phyloP scores from a whole-genome alignment of 331 rosid genomes.

The Quercus phellos region DNA sequence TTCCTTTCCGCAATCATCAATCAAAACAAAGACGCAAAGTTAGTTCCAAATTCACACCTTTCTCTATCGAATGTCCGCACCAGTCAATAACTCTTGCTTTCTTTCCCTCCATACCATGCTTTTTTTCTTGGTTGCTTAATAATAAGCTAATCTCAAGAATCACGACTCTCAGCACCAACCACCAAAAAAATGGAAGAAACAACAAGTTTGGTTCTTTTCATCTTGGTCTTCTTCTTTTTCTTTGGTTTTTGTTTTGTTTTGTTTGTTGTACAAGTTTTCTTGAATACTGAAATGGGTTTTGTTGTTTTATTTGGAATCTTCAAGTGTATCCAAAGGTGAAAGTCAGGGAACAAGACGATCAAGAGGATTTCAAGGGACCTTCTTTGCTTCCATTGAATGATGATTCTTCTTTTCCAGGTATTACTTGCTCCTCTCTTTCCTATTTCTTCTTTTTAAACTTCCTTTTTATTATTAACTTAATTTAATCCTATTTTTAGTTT shows the following conservation, averaged over 20 bases:
- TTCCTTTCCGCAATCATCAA: too few relatives aligned
- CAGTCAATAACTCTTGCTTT: background rate
- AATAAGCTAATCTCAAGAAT: background rate
- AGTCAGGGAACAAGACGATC: constrained; percentile 40
- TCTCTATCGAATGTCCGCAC: background rate
- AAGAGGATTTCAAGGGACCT: constrained; percentile 39
- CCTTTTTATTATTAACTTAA: background rate
- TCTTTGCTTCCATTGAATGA: constrained; percentile 29
- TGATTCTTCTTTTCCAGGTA: constrained; percentile 50
- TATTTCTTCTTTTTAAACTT: background rate
- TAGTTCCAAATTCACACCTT: background rate
- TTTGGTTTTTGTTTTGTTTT: background rate
- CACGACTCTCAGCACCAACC: background rate
- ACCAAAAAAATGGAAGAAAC: background rate
- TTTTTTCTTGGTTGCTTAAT: background rate
- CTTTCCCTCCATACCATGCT: background rate
- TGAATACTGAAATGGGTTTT: constrained; percentile 15
- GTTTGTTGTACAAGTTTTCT: constrained; percentile 2
- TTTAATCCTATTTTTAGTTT: background rate
- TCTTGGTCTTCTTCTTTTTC: background rate
- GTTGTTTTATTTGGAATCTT: constrained; percentile 9
- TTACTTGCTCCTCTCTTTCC: background rate
- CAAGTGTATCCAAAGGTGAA: constrained; percentile 76
- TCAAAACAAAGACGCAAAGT: background rate
- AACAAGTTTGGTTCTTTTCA: constrained; percentile 2